Base-by-base conservation (phyloP, 1,284 basidiomycete genomes). In the Hemileccinum hortonii region DNA sequence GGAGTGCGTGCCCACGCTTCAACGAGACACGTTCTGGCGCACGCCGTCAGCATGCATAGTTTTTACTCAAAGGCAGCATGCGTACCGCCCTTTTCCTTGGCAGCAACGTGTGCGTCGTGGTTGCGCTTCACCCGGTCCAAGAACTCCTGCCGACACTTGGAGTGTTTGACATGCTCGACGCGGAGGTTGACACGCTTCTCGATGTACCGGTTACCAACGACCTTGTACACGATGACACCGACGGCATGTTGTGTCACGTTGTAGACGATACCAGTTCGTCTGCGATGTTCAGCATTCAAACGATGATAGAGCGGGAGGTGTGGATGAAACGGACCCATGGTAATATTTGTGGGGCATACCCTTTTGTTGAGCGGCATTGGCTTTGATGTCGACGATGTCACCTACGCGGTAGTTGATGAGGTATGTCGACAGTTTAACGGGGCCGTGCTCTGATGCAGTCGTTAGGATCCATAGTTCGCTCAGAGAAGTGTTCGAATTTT, bases 141-240 rank as follows among this genome's bases (percentile, higher is more conserved):
- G 82, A 99, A 99, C 77, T 98, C 95, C 77, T 98, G 90, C 71
- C 97, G 87, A 78, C 96, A 99, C 78, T 94, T 95, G 65, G 96
- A 98, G 86, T 99, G 97, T 69, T 80, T 86, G 77, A 99, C 81
- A 83, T 99, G 97, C 83, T 99, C 96, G 67, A 98, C 82, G 60
- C 97, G 92, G 76, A 99, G 79, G 88, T 98, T 99, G 73, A 99
- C 96, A 57, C 96, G 92, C 85, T 99, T 99, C 83, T 99, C 95
- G 52, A 99, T 80, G 87, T 98, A 98, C 65, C 96, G 92, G 82
- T 96, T 96, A 67, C 96, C 96, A 67, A 99, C 95, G 66, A 98
- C 83, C 80, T 99, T 99, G 91, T 98, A 89, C 65, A 96, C 87
- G 73, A 99, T 95, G 58, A 99, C 92, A 74, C 95, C 95, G 64